Evolutionary conservation across 1,284 basidiomycete species (phyloP).

Genomic region (Leccinum solheimii): DNA sequence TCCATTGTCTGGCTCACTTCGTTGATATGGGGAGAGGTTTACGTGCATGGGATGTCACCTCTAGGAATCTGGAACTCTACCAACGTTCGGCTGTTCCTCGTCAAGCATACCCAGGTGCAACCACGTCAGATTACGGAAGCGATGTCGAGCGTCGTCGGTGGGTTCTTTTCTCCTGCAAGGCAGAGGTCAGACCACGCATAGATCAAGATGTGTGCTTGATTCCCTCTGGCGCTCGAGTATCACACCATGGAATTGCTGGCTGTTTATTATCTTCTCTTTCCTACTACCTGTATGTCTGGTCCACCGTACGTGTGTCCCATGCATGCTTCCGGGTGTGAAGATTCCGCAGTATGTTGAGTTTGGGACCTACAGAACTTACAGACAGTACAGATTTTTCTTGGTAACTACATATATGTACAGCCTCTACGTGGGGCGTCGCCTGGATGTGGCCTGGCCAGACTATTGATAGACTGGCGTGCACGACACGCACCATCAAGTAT

Average conservation of each 20-base stretch:
- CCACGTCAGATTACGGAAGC: conserved; percentile 72
- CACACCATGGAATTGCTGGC: too few species aligned
- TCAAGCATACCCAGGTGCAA: conserved; percentile 77
- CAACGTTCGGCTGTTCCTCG: conserved; percentile 82
- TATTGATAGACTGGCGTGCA: background rate
- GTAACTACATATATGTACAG: too few species aligned
- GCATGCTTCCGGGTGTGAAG: too few species aligned
- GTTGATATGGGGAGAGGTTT: conserved; percentile 90
- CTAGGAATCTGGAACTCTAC: conserved; percentile 88
- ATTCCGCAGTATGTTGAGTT: too few species aligned
- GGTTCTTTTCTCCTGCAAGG: conserved; percentile 32
- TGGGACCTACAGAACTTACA: too few species aligned
- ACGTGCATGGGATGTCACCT: conserved; percentile 83
- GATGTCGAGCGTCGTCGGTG: conserved; percentile 72
- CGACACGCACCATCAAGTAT: background rate
- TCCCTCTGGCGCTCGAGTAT: too few species aligned
- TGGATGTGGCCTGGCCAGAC: background rate
- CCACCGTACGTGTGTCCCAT: too few species aligned
- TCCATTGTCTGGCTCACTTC: conserved; percentile 89
- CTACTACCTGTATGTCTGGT: too few species aligned
- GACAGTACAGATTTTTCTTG: too few species aligned
- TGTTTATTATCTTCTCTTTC: too few species aligned
- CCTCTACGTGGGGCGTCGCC: too few species aligned
- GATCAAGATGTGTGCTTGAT: too few species aligned
- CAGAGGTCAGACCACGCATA: conserved; percentile 29